Conservation (phyloP, 768 basidiomycete genomes). For the Xanthoconium purpureum region DNA sequence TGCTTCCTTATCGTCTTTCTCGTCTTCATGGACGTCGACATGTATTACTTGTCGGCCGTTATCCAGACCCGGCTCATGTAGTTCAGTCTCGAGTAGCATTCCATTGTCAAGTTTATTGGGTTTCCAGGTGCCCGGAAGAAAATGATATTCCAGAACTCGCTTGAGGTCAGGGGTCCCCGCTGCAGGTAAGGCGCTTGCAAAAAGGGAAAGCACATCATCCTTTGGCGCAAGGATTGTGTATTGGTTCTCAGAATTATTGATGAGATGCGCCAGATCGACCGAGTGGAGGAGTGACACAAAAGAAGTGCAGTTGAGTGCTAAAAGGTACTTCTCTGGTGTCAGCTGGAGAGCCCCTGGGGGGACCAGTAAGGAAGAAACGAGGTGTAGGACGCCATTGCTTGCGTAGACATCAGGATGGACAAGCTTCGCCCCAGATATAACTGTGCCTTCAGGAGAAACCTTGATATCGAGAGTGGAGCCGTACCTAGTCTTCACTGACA, state of each 20-base stretch:
- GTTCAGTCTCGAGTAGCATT: slow-evolving; percentile 75
- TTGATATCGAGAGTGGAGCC: slow-evolving; percentile 64
- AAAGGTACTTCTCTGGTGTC: slow-evolving; percentile 93
- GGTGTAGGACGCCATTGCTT: slow-evolving; percentile 92
- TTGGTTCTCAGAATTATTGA: slow-evolving; percentile 64
- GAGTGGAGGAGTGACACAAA: slow-evolving; percentile 89
- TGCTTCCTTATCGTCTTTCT: slow-evolving; percentile 50
- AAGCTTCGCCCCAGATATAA: slow-evolving; percentile 56
- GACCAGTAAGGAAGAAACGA: slow-evolving; percentile 78
- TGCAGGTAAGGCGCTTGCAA: slow-evolving; percentile 55
- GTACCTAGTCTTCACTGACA: slow-evolving; percentile 64
- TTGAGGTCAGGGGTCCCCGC: slow-evolving; percentile 67
- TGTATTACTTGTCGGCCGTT: slow-evolving; percentile 68
- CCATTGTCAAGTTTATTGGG: slow-evolving; percentile 68
- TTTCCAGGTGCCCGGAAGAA: slow-evolving; percentile 78
- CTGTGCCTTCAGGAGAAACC: slow-evolving; percentile 51
- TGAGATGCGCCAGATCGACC: slow-evolving; percentile 64
- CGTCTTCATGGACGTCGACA: slow-evolving; percentile 55
- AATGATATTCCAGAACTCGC: slow-evolving; percentile 81
- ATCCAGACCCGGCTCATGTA: slow-evolving; percentile 67
- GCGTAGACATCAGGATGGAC: slow-evolving; percentile 84
- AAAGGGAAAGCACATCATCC: slow-evolving; percentile 75
- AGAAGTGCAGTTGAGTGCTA: slow-evolving; percentile 85
- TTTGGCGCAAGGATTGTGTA: slow-evolving; percentile 91
- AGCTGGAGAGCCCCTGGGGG: slow-evolving; percentile 71